A percentile compares a stretch with the other conserved stretches of the same genome.
Evolutionary conservation across 305 asterid species (phyloP).

Genomic region (Solanum hybrid): DNA sequence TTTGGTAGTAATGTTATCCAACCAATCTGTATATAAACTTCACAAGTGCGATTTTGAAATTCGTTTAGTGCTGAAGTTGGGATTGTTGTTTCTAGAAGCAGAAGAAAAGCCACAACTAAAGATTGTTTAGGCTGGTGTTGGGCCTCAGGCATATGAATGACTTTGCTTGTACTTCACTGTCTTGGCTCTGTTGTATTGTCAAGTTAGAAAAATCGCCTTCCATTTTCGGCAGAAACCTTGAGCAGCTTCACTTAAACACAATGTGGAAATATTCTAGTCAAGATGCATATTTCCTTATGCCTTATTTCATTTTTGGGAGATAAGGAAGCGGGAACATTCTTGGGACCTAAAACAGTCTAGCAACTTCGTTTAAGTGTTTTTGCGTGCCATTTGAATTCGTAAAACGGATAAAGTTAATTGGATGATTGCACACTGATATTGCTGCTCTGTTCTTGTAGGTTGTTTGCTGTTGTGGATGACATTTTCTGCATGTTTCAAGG

Average conservation of each 20-base stretch:
- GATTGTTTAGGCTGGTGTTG: not conserved
- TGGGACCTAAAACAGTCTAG: not conserved
- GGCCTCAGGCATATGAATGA: not conserved
- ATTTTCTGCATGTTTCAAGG: constrained; percentile 93
- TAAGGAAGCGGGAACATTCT: not conserved
- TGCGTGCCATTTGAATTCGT: not conserved
- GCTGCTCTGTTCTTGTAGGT: constrained; percentile 17
- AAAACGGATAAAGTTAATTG: not conserved
- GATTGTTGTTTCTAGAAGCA: not conserved
- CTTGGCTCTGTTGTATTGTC: not conserved
- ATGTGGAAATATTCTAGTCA: not conserved
- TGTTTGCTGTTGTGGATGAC: constrained; percentile 66
- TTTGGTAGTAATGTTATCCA: not conserved
- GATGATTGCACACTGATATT: not conserved
- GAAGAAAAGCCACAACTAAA: not conserved
- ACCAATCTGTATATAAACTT: not conserved
- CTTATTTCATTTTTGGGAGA: not conserved
- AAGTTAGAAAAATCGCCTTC: not conserved
- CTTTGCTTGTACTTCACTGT: not conserved
- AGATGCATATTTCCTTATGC: not conserved
- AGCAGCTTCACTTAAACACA: not conserved
- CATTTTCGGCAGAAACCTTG: not conserved
- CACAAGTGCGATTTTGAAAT: not conserved
- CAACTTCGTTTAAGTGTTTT: not conserved
- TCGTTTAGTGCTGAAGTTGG: not conserved